Evolutionary conservation across 1,284 basidiomycete species (phyloP), one percentile per base, ranked within the genome.

Genomic region (Xerocomus minutiporus): DNA sequence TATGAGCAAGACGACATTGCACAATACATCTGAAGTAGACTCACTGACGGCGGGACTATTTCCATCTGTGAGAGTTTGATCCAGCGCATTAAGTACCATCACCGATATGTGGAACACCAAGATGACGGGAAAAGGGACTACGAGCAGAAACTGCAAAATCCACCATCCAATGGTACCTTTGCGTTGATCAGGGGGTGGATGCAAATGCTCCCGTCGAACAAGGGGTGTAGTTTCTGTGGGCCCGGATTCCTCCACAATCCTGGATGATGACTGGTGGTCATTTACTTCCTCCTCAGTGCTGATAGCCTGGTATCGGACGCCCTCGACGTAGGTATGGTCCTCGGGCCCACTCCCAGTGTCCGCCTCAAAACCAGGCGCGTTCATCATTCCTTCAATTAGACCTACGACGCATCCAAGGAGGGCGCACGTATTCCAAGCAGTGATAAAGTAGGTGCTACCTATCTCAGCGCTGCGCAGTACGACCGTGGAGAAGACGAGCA

Each of bases 11-110:
- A 25, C 2, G 51, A 44, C 41, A 15, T 3, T 36, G 25, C 0
- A 46, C 26, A 2, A 1, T 17, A 5, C 7, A 1, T 12, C 23
- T 5, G 26, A 44, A 35, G 46, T n/a, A 46, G 40, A 73, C 81
- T 71, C 55, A 83, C 84, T 75, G 29, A 63, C 57, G 32, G 62
- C 57, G 4, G 80, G 72, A 41, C 70, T 71, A 50, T 76, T 82
- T n/a, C 87, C 87, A 59, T 90, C 87, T 0, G 76, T 73, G 15
- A 88, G 66, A 0, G 83, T 84, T 65, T 89, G 84, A 23, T 74
- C 65, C 59, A 81, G 61, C 6, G 81, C 74, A 45, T 71, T 73
- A 17, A 87, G 51, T 32, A 83, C 51, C 41, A 85, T 57, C 28
- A 80, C 60, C 2, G 71, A 67, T 25, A 86, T 70, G 58, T 88